phyloP scores from a whole-genome alignment of 2,329 filamentous ascomycete genomes.

The Dactylella cylindrospora region DNA sequence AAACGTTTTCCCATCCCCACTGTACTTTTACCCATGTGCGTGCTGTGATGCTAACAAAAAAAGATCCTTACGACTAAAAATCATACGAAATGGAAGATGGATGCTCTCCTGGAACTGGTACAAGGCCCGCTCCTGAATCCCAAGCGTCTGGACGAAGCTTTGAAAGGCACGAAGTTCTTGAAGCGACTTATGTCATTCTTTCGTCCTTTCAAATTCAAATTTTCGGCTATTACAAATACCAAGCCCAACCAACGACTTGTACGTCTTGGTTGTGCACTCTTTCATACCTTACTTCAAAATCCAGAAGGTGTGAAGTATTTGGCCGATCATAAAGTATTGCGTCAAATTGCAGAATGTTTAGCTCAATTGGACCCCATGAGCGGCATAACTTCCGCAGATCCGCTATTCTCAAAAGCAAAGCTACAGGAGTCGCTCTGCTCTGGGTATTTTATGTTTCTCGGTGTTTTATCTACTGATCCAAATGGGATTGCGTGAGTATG shows the following conservation, averaged over 20 bases:
- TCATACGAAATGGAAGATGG: slow-evolving; percentile 97
- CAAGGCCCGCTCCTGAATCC: slow-evolving; percentile 89
- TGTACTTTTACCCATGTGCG: neutral
- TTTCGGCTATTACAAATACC: slow-evolving; percentile 85
- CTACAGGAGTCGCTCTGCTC: slow-evolving; percentile 84
- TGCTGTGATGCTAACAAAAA: neutral
- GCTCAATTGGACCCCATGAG: slow-evolving; percentile 77
- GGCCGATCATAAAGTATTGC: slow-evolving; percentile 84
- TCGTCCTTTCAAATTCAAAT: slow-evolving; percentile 93
- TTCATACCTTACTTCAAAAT: slow-evolving; percentile 82
- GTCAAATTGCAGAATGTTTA: slow-evolving; percentile 92
- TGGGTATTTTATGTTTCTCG: slow-evolving; percentile 71
- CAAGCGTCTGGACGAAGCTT: slow-evolving; percentile 88
- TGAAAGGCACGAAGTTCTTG: slow-evolving; percentile 92
- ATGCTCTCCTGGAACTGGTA: slow-evolving; percentile 83
- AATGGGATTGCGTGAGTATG: slow-evolving; percentile 66
- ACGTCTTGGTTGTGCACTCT: slow-evolving; percentile 80
- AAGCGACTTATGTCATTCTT: slow-evolving; percentile 94
- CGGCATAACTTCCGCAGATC: slow-evolving; percentile 75
- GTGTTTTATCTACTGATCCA: slow-evolving; percentile 76
- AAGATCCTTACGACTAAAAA: slow-evolving; percentile 86
- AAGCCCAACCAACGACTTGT: slow-evolving; percentile 94
- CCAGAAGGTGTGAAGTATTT: slow-evolving; percentile 81
- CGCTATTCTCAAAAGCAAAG: slow-evolving; percentile 83
- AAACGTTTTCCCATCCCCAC: neutral